A percentile compares a stretch with the other conserved stretches of the same genome.
Evolutionary conservation across 495 filamentous ascomycete genomes (phyloP).

Genomic region (Alectoria sarmentosa): DNA sequence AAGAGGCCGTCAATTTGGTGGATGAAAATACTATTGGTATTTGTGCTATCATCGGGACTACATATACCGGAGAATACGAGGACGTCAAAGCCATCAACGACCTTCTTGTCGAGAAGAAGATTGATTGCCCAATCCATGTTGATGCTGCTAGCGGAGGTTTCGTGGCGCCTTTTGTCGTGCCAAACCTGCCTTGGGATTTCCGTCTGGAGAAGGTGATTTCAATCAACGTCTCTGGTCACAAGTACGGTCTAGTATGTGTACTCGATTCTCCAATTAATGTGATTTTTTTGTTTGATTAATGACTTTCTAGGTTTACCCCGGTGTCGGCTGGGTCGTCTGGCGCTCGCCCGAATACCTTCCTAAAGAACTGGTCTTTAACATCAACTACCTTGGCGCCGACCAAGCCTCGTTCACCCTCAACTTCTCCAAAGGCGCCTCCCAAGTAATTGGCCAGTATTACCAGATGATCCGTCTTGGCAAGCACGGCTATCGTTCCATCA

Average conservation of each 20-base stretch:
- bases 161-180: constrained; percentile 80
- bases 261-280: neutral
- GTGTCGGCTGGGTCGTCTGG: constrained; percentile 92
- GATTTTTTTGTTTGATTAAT: constrained; percentile 8
- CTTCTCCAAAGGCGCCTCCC: constrained; percentile 87
- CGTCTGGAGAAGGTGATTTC: constrained; percentile 76
- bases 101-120: constrained; percentile 57
- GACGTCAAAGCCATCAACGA: constrained; percentile 87
- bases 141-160: constrained; percentile 89
- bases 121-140: constrained; percentile 82
- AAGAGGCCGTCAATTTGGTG: constrained; percentile 71
- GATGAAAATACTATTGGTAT: constrained; percentile 97
- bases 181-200: constrained; percentile 81
- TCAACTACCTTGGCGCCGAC: constrained; percentile 92
- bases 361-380: constrained; percentile 91
- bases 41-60: constrained; percentile 81
- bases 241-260: constrained; percentile 54
- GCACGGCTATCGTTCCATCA: constrained; percentile 78
- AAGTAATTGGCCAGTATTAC: constrained; percentile 95
- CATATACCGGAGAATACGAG: constrained; percentile 94
- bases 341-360: constrained; percentile 74
- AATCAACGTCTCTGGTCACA: constrained; percentile 91
- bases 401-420: constrained; percentile 97
- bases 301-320: constrained; percentile 61
- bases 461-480: constrained; percentile 89